A percentile compares a stretch with the other conserved stretches of the same genome.
Evolutionary conservation across 306 rosid genomes (phyloP).

Genomic region (Cicer arietinum): DNA sequence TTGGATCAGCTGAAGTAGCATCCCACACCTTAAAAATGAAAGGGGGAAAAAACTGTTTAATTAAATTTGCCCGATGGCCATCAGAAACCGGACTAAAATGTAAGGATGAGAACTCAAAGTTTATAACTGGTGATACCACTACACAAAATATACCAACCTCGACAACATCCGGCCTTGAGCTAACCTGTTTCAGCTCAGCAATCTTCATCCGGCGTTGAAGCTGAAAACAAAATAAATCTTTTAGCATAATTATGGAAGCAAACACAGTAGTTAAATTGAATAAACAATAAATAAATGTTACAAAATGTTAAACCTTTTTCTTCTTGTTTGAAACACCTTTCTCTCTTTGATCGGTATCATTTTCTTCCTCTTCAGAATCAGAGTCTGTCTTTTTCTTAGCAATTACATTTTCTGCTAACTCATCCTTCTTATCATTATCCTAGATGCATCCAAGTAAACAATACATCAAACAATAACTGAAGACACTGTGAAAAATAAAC

Average conservation of each 20-base stretch:
- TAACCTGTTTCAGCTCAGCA: constrained; percentile 92
- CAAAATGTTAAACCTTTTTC: constrained; percentile 68
- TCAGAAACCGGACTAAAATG: constrained; percentile 1
- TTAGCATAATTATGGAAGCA: constrained; percentile 24
- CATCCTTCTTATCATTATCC: constrained; percentile 83
- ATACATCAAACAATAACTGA: constrained; percentile 20
- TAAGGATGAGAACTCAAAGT: constrained; percentile 10
- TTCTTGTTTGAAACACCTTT: constrained; percentile 91
- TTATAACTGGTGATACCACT: constrained; percentile 15
- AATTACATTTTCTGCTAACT: constrained; percentile 65
- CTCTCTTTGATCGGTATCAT: constrained; percentile 78
- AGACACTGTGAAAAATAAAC: constrained; percentile 2
- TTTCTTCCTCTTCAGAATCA: constrained; percentile 95
- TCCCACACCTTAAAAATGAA: constrained; percentile 84
- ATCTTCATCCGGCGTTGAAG: constrained; percentile 97
- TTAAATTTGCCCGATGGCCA: constrained; percentile 18
- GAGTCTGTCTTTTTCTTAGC: constrained; percentile 76
- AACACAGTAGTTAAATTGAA: not conserved
- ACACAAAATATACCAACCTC: constrained; percentile 62
- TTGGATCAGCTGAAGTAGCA: constrained; percentile 95
- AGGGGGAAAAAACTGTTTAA: not conserved
- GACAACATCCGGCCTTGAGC: constrained; percentile 94
- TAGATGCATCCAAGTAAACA: constrained; percentile 38
- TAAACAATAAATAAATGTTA: not conserved
- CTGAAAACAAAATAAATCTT: constrained; percentile 52